Percentiles rank a stretch among this genome's conserved stretches.
These are phyloP conservation scores for Paspalum notatum DNA, from an alignment of 176 grass and related monocot species.

Conservation along the genomic window DNA sequence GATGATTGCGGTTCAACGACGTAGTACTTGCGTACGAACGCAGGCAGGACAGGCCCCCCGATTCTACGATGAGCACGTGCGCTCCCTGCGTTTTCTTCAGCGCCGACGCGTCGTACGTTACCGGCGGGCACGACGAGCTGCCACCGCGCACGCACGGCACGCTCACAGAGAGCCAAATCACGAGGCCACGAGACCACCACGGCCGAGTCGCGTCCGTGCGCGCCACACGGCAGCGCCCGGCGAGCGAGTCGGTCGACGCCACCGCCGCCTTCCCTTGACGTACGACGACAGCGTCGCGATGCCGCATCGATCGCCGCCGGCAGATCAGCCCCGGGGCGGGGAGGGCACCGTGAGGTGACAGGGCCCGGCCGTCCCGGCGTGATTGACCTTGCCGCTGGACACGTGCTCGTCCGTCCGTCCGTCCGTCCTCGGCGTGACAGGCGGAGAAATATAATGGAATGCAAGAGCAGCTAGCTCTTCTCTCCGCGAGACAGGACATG, in stretches of 20 bases:
- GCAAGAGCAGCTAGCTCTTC: neutral
- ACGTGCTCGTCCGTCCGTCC: neutral
- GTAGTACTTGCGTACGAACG: no score
- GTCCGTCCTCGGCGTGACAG: constrained; percentile 15
- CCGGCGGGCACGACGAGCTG: no score
- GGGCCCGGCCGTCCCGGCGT: neutral
- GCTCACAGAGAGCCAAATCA: neutral
- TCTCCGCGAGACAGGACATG: neutral
- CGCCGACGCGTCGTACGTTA: neutral
- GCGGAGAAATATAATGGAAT: neutral
- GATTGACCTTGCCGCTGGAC: neutral
- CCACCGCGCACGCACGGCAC: no score
- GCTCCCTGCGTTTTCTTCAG: neutral
- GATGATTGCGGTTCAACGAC: neutral
- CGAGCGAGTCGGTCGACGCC: neutral
- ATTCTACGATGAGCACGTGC: neutral
- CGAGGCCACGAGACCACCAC: no score
- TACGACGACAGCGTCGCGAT: neutral
- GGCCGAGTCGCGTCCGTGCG: neutral
- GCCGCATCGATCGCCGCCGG: neutral
- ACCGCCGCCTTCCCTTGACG: no score
- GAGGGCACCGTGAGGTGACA: neutral
- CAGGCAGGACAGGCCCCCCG: neutral
- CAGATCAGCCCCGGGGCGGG: neutral
- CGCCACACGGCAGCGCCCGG: constrained; percentile 1